phyloP scores from a whole-genome alignment of 2,329 filamentous ascomycete species.

The Trichoderma sp. region DNA sequence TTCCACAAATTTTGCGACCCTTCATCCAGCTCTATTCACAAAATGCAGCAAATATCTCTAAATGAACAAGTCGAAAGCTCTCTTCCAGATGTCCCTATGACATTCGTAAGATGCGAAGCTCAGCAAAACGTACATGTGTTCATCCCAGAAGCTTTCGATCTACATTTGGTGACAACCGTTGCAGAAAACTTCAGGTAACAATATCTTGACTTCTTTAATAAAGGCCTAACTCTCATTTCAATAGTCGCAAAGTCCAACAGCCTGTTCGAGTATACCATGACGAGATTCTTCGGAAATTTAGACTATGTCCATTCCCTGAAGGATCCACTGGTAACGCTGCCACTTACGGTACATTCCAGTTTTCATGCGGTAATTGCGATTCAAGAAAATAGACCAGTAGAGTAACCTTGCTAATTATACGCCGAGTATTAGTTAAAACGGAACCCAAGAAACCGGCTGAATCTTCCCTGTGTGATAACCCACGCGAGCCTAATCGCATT shows the following conservation, averaged over 20 bases:
- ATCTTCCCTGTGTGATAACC: neutral
- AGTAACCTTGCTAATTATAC: neutral
- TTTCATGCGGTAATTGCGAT: constrained; percentile 33
- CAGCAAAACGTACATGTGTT: constrained; percentile 37
- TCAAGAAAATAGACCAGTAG: neutral
- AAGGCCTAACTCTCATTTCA: constrained; percentile 1
- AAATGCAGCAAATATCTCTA: constrained; percentile 28
- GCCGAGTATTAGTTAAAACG: constrained; percentile 20
- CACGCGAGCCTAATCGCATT: constrained; percentile 30
- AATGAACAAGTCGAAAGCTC: constrained; percentile 6
- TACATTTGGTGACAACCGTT: constrained; percentile 32
- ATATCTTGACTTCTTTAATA: no score
- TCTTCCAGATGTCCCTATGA: constrained; percentile 32
- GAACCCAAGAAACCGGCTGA: constrained; percentile 1
- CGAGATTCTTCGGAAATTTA: constrained; percentile 33
- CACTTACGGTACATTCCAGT: constrained; percentile 32
- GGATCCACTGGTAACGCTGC: constrained; percentile 28
- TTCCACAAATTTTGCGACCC: neutral
- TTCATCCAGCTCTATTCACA: neutral
- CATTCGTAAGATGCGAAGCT: constrained; percentile 34
- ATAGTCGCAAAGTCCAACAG: constrained; percentile 35
- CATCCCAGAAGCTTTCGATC: constrained; percentile 33
- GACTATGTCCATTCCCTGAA: constrained; percentile 35
- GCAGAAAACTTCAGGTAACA: constrained; percentile 38
- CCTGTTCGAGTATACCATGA: constrained; percentile 38